Evolutionary conservation across 805 yeast species (phyloP).

Genomic region (Metschnikowia matae): DNA sequence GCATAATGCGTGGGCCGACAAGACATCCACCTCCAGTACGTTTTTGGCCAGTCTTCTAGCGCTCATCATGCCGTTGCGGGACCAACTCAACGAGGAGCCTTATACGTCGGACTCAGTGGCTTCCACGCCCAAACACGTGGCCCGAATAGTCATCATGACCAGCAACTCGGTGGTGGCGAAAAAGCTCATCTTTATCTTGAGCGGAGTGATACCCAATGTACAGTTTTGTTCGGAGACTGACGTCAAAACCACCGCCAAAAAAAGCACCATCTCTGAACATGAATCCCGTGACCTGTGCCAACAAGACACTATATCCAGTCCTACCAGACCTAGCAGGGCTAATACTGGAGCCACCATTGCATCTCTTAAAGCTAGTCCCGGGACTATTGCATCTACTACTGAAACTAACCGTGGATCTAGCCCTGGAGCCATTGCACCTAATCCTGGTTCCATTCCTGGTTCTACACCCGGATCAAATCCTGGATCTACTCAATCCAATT

Average conservation of each 20-base stretch:
- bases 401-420: too few relatives aligned
- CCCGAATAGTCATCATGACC: constrained; percentile 53
- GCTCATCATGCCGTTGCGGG: constrained; percentile 39
- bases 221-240: constrained; percentile 5
- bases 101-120: constrained; percentile 21
- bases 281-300: too few relatives aligned
- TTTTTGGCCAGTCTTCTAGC: constrained; percentile 48
- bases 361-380: too few relatives aligned
- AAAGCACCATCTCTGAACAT: too few relatives aligned
- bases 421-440: too few relatives aligned
- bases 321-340: too few relatives aligned
- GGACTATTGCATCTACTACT: too few relatives aligned
- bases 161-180: constrained; percentile 60
- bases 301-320: too few relatives aligned
- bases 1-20: constrained; percentile 6
- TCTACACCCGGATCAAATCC: too few relatives aligned
- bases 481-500: neutral
- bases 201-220: constrained; percentile 45
- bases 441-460: too few relatives aligned
- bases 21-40: constrained; percentile 18
- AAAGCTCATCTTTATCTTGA: constrained; percentile 49
- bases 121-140: constrained; percentile 26
- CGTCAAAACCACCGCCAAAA: neutral
- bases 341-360: too few relatives aligned
- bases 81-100: constrained; percentile 34